Evolutionary conservation across 2,329 filamentous ascomycete genomes (phyloP).

Genomic region (Chaetomiaceae sp.): DNA sequence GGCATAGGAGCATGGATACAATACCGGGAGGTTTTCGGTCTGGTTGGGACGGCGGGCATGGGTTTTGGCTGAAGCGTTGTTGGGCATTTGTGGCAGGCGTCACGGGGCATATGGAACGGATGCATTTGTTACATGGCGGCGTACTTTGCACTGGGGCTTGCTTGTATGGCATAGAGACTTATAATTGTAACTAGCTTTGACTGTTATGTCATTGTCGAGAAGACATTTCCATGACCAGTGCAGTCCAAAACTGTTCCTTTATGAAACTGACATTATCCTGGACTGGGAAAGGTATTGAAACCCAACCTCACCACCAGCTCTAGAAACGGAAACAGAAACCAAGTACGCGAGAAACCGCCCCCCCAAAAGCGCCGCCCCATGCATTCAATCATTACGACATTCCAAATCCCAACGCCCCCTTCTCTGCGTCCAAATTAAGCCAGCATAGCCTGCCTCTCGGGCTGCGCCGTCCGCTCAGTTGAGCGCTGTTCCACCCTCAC

Average conservation of each 20-base stretch:
- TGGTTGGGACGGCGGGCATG: neutral
- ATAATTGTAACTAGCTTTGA: too few relatives aligned
- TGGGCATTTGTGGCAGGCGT: conserved; percentile 7
- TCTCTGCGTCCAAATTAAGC: conserved; percentile 13
- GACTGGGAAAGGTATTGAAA: too few relatives aligned
- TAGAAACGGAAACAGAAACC: too few relatives aligned
- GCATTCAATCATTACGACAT: conserved; percentile 5
- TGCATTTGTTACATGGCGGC: too few relatives aligned
- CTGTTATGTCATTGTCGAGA: too few relatives aligned
- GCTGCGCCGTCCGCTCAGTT: conserved; percentile 11
- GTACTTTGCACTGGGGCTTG: neutral
- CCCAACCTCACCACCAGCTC: too few relatives aligned
- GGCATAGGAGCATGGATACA: neutral
- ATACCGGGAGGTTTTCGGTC: too few relatives aligned
- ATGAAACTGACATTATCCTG: too few relatives aligned
- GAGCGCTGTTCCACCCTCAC: neutral
- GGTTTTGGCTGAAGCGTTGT: neutral
- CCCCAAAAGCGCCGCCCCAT: conserved; percentile 10
- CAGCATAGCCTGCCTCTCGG: conserved; percentile 29
- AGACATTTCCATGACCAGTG: too few relatives aligned
- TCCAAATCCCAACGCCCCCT: neutral
- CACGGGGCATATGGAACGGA: conserved; percentile 7
- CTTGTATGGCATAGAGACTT: conserved; percentile 5
- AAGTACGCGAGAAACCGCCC: neutral
- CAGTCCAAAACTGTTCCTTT: too few relatives aligned